Percentiles rank a stretch among this genome's conserved stretches.
These are phyloP conservation scores for Brassica carinata DNA, from an alignment of 345 rosid species.

Conservation along the genomic window DNA sequence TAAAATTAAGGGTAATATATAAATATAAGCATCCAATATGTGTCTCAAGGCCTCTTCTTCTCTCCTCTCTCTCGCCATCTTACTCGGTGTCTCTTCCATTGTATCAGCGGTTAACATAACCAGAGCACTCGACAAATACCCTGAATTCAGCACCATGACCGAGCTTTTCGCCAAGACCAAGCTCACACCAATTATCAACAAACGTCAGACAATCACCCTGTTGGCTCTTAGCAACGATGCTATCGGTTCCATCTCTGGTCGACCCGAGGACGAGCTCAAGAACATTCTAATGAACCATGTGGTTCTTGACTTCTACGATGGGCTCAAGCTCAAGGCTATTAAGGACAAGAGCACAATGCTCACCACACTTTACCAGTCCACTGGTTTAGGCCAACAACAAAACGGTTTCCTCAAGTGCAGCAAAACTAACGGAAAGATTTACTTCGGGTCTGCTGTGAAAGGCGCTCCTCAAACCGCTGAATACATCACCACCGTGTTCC, in stretches of 20 bases:
- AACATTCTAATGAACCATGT: constrained; percentile 55
- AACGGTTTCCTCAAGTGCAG: constrained; percentile 68
- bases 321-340: constrained; percentile 40
- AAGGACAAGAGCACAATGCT: constrained; percentile 45
- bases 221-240: constrained; percentile 53
- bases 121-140: constrained; percentile 42
- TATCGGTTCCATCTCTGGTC: constrained; percentile 41
- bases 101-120: constrained; percentile 53
- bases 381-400: constrained; percentile 51
- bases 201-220: constrained; percentile 55
- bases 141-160: constrained; percentile 48
- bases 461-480: constrained; percentile 51
- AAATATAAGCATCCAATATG: constrained; percentile 34
- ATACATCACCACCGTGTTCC: constrained; percentile 45
- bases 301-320: constrained; percentile 63
- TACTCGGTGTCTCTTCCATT: constrained; percentile 31
- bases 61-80: constrained; percentile 36
- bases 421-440: constrained; percentile 38
- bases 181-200: constrained; percentile 41
- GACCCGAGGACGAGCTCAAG: constrained; percentile 46
- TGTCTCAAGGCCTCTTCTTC: constrained; percentile 41
- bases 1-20: constrained; percentile 1
- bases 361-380: constrained; percentile 66
- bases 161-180: constrained; percentile 43
- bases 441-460: constrained; percentile 58